These are phyloP conservation scores for Cryphonectria radicalis DNA, from an alignment of 2,329 filamentous ascomycete species.

Conservation along the genomic window DNA sequence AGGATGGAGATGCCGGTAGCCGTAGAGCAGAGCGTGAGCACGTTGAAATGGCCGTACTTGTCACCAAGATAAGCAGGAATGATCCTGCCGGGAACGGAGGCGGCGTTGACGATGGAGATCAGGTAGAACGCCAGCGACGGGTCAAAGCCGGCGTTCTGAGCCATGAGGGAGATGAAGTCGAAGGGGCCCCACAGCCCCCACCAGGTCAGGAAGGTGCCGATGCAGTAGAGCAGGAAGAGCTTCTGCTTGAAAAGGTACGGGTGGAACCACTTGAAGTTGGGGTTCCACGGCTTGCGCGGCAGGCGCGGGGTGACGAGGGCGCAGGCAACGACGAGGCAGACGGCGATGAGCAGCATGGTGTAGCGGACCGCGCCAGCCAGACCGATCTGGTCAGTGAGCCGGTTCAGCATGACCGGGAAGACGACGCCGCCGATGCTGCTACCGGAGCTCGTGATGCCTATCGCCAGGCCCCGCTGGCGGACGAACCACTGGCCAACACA, in stretches of 20 bases:
- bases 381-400: slow-evolving; percentile 16
- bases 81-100: slow-evolving; percentile 13
- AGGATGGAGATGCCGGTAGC: slow-evolving; percentile 30
- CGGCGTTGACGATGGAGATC: slow-evolving; percentile 34
- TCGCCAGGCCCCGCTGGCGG: slow-evolving; percentile 25
- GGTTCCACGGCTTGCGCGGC: slow-evolving; percentile 37
- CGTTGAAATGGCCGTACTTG: slow-evolving; percentile 19
- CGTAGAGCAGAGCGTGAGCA: neutral
- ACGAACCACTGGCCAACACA: slow-evolving; percentile 31
- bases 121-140: slow-evolving; percentile 22
- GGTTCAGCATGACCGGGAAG: slow-evolving; percentile 30
- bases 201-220: slow-evolving; percentile 36
- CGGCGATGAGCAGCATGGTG: slow-evolving; percentile 27
- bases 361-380: slow-evolving; percentile 22
- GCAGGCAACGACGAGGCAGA: slow-evolving; percentile 25
- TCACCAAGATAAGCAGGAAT: slow-evolving; percentile 15
- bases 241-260: slow-evolving; percentile 34
- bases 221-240: slow-evolving; percentile 34
- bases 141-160: slow-evolving; percentile 16
- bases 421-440: slow-evolving; percentile 31
- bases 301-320: slow-evolving; percentile 33
- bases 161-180: slow-evolving; percentile 22
- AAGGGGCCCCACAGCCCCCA: slow-evolving; percentile 27
- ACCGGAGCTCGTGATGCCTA: slow-evolving; percentile 27
- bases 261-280: slow-evolving; percentile 36